A percentile compares a stretch with the other conserved stretches of the same genome.
phyloP scores from a whole-genome alignment of 441 rosid species.

The Populus hybrid region DNA sequence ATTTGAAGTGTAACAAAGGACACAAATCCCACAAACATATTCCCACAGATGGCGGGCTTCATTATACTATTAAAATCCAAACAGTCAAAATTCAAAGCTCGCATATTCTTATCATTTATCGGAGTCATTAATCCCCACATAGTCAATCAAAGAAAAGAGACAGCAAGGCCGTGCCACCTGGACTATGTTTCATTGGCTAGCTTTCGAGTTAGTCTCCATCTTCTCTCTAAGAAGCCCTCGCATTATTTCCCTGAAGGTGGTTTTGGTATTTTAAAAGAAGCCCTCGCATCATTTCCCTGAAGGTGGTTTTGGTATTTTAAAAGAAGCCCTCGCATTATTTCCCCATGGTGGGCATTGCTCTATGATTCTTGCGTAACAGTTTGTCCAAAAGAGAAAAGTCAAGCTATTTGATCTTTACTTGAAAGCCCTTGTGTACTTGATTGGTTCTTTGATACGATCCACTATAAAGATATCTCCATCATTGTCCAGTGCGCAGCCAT shows the following conservation, averaged over 20 bases:
- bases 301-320: constrained; percentile 79
- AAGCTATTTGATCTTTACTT: constrained; percentile 39
- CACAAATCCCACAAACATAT: too few species aligned
- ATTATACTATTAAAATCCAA: too few species aligned
- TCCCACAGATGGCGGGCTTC: too few species aligned
- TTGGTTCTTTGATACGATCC: constrained; percentile 90
- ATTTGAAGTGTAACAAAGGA: too few species aligned
- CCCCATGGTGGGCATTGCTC: neutral
- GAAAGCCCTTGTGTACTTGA: constrained; percentile 93
- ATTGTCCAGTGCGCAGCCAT: constrained; percentile 89
- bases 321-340: constrained; percentile 44
- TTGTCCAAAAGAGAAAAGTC: neutral
- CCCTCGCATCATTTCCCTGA: constrained; percentile 91
- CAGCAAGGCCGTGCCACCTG: too few species aligned
- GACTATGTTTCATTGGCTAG: neutral
- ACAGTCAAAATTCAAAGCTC: too few species aligned
- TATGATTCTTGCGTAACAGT: neutral
- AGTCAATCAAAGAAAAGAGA: neutral
- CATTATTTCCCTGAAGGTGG: too few species aligned
- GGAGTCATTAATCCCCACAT: too few species aligned
- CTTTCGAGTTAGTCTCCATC: constrained; percentile 26
- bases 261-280: constrained; percentile 23
- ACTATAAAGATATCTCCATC: constrained; percentile 91
- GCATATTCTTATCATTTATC: too few species aligned
- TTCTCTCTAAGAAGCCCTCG: constrained; percentile 14